phyloP scores from a whole-genome alignment of 345 rosid genomes.

The Turnera subulata region DNA sequence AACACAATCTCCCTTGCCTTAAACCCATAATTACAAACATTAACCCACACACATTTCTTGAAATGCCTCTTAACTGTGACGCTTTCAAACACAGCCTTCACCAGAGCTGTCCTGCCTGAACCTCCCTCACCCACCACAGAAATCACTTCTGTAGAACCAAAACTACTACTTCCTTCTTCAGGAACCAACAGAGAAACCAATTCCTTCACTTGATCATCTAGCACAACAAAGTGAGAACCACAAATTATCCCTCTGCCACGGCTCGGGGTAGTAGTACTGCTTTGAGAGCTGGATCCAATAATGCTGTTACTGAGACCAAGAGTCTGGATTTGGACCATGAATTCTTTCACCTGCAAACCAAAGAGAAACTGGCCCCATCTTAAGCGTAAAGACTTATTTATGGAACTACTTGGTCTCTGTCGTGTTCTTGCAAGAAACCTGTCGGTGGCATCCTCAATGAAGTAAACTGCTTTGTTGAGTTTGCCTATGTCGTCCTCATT shows the following conservation, averaged over 20 bases:
- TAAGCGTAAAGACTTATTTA: background rate
- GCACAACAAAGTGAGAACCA: slow-evolving; percentile 1
- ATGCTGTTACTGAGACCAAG: background rate
- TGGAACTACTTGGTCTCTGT: no score
- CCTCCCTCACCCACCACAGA: slow-evolving; percentile 26
- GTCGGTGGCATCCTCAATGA: no score
- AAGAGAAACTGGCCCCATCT: no score
- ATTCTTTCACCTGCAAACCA: background rate
- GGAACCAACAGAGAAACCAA: background rate
- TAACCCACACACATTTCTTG: slow-evolving; percentile 22
- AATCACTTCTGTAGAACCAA: background rate
- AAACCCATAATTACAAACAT: slow-evolving; percentile 1
- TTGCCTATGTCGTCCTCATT: no score
- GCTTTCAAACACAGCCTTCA: slow-evolving; percentile 9
- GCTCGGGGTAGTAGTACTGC: background rate
- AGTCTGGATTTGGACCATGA: background rate
- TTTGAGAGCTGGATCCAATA: background rate
- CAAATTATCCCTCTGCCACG: background rate
- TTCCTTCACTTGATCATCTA: slow-evolving; percentile 3
- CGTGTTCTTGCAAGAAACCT: no score
- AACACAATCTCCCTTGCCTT: slow-evolving; percentile 10
- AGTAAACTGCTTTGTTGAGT: no score
- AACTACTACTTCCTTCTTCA: background rate
- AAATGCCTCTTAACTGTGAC: slow-evolving; percentile 13
- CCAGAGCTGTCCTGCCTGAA: slow-evolving; percentile 31